Percentiles rank a stretch among this genome's conserved stretches.
phyloP scores from a whole-genome alignment of 768 basidiomycete genomes.

The Boletus patriciae region DNA sequence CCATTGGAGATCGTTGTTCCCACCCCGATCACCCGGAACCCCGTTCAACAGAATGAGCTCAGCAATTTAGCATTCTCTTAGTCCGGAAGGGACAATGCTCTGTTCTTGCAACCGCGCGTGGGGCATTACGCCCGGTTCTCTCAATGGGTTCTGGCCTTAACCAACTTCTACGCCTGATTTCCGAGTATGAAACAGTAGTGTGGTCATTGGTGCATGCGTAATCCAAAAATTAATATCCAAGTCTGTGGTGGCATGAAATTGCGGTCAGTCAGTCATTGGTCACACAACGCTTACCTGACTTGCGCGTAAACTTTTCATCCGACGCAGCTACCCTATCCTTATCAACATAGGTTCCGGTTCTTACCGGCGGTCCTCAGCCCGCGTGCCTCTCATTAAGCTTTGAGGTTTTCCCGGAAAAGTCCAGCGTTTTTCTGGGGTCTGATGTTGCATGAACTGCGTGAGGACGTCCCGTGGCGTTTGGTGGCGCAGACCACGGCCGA shows the following conservation, averaged over 20 bases:
- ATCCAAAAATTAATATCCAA: constrained; percentile 26
- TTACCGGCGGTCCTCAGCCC: constrained; percentile 8
- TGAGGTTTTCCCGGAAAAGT: constrained; percentile 8
- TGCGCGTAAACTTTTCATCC: constrained; percentile 9
- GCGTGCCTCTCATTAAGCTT: constrained; percentile 13
- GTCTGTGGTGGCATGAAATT: constrained; percentile 7
- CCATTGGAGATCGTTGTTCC: constrained; percentile 5
- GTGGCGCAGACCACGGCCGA: constrained; percentile 28
- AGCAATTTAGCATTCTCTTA: background rate
- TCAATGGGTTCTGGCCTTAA: background rate
- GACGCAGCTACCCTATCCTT: constrained; percentile 8
- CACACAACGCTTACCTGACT: constrained; percentile 11
- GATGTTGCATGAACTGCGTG: constrained; percentile 17
- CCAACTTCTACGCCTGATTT: constrained; percentile 14
- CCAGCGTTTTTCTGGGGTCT: constrained; percentile 20
- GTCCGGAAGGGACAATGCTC: background rate
- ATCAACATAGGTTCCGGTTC: background rate
- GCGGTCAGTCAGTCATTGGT: constrained; percentile 3
- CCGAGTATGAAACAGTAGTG: constrained; percentile 26
- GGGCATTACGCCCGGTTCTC: constrained; percentile 6
- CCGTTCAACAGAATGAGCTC: background rate
- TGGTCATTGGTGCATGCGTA: constrained; percentile 10
- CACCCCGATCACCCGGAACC: constrained; percentile 16
- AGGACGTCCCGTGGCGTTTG: constrained; percentile 19
- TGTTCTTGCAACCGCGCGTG: constrained; percentile 4